Evolutionary conservation across 2,329 filamentous ascomycete species (phyloP), one percentile per base, ranked within the genome.

Genomic region (Fusarium albosuccineum): DNA sequence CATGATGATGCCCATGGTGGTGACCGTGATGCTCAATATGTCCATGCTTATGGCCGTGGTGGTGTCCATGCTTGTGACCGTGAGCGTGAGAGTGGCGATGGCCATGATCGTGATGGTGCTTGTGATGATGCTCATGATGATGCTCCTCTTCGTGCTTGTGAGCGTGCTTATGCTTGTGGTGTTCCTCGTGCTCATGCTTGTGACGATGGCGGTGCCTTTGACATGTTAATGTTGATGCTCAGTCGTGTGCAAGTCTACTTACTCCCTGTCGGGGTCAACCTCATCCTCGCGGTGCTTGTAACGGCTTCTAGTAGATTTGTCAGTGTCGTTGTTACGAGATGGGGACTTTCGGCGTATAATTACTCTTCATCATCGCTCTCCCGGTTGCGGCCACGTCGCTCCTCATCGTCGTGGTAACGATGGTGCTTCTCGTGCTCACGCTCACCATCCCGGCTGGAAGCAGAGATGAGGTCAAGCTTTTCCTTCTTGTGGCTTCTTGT

Each of bases 401-500:
- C 22, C 3, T 58, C 54, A n/a, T 17, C 9, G 10, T 45, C 44
- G 8, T 17, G 17, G 13, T 61, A 17, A 17, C 39, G 26, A 30
- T 65, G 48, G 34, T 54, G 10, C 26, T 54, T n/a, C 33, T 57
- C 48, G 36, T 57, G 16, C 45, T 52, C 26, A 3, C 51, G 46
- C 27, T 26, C n/a, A 6, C 41, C 58, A 8, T 33, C 42, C 13
- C 42, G 34, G 37, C 58, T 48, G 26, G 55, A 33, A 30, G 49
- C 56, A 16, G 57, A 42, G n/a, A 52, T 65, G 40, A 67, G 22
- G 33, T 68, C 46, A 29, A 68, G 53, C 57, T 62, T 67, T 9
- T 56, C 52, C 17, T 65, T 37, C 22, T 68, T 26, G 26, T 60
- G 54, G 37, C 62, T 60, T 6, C 52, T 66, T 9, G 26, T 9